Percentiles rank a stretch among this genome's conserved stretches.
These are phyloP conservation scores for Kregervanrija fluxuum DNA, from an alignment of 805 yeast species.

Conservation along the genomic window DNA sequence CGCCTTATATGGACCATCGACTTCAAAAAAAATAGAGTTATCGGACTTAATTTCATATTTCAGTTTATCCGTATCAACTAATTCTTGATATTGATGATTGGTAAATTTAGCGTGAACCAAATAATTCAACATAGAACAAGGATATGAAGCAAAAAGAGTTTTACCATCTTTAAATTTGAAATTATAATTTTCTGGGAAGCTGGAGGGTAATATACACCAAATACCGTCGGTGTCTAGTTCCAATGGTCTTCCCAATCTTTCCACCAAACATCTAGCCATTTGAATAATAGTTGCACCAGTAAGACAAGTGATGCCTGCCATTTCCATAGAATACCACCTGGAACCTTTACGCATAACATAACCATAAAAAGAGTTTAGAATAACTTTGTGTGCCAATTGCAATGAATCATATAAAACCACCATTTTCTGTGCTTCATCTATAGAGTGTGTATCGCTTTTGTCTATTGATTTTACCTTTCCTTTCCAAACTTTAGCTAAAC, in stretches of 20 bases:
- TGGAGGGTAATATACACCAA: constrained; percentile 93
- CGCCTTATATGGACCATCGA: constrained; percentile 97
- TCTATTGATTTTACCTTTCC: constrained; percentile 57
- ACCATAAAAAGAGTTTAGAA: constrained; percentile 93
- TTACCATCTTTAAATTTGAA: constrained; percentile 74
- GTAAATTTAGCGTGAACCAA: constrained; percentile 87
- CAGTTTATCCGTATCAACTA: constrained; percentile 60
- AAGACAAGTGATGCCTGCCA: constrained; percentile 98
- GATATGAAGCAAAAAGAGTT: constrained; percentile 72
- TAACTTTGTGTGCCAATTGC: constrained; percentile 95
- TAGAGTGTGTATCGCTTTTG: constrained; percentile 47
- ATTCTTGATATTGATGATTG: constrained; percentile 87
- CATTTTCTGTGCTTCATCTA: constrained; percentile 92
- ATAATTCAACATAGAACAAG: constrained; percentile 93
- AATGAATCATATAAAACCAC: constrained; percentile 88
- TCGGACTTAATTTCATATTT: constrained; percentile 77
- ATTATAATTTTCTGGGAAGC: constrained; percentile 85
- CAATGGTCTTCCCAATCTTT: constrained; percentile 87
- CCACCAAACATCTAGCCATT: constrained; percentile 89
- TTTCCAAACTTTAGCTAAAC: constrained; percentile 90
- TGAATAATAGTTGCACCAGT: constrained; percentile 98
- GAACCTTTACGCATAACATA: constrained; percentile 99
- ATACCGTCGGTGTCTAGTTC: constrained; percentile 99
- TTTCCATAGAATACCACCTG: constrained; percentile 98
- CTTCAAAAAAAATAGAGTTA: constrained; percentile 94